Base-by-base conservation (phyloP, 805 yeast genomes). In the Starmerella vitae region DNA sequence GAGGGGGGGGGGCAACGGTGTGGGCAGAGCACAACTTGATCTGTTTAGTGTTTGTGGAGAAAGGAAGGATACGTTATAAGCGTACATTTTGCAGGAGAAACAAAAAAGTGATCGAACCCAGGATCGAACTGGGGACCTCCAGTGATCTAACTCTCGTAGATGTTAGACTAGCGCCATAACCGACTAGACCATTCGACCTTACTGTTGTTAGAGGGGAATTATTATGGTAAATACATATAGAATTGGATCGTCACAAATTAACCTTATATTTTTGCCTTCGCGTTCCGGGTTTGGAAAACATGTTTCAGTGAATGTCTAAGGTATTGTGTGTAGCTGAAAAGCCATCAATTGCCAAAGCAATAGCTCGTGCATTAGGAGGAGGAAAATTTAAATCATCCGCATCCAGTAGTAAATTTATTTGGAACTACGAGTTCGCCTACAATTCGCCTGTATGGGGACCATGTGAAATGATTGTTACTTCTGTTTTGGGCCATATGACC, bases 241-340 rank as follows among this genome's bases (percentile, higher is more conserved):
- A n/a, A n/a, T n/a, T n/a, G n/a, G n/a, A n/a, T n/a, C n/a, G n/a
- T n/a, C n/a, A n/a, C n/a, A n/a, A n/a, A n/a, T n/a, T n/a, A n/a
- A n/a, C n/a, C n/a, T n/a, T n/a, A n/a, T n/a, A n/a, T n/a, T n/a
- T n/a, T n/a, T n/a, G n/a, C n/a, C n/a, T n/a, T n/a, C n/a, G n/a
- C n/a, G n/a, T n/a, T n/a, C n/a, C n/a, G n/a, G n/a, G n/a, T n/a
- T n/a, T n/a, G n/a, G n/a, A n/a, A n/a, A n/a, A n/a, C n/a, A n/a
- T n/a, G n/a, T n/a, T n/a, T n/a, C n/a, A n/a, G n/a, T n/a, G 30
- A 6, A 27, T 27, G 30, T 27, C 30, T 17, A 27, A 27, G 14
- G 72, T 91, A 3, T 71, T 91, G 34, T 88, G 96, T 61, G 95
- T 91, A 41, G 98, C 99, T 2, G 99, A 91, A 62, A 91, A 91